A percentile compares a stretch with the other conserved stretches of the same genome.
Conservation (phyloP, 192 early-diverging fungal species). For the Umbelopsis sp. region DNA sequence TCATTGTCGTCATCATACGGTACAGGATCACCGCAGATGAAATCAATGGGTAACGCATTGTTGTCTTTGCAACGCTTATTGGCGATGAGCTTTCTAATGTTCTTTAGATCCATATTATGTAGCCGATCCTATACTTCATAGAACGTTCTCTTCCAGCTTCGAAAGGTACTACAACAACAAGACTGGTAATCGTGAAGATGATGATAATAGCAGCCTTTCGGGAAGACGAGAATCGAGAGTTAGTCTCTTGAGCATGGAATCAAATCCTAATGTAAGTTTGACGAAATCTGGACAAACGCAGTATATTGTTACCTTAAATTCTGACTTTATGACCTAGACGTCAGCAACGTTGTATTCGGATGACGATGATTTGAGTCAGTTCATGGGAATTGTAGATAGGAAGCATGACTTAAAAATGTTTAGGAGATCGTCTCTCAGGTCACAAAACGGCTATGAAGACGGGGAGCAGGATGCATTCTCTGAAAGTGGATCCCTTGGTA, state of each 20-base stretch:
- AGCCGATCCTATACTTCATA: neutral
- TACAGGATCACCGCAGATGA: slow-evolving; percentile 25
- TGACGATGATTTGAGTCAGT: slow-evolving; percentile 5
- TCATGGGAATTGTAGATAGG: slow-evolving; percentile 1
- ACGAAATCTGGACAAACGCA: neutral
- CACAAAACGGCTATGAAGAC: neutral
- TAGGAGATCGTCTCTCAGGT: neutral
- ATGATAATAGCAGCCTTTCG: neutral
- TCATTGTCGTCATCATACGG: slow-evolving; percentile 31
- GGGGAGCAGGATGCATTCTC: neutral
- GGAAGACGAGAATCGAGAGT: neutral
- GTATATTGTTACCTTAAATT: neutral
- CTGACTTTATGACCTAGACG: neutral
- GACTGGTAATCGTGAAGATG: neutral
- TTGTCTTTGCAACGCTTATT: neutral
- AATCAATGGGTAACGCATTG: slow-evolving; percentile 23
- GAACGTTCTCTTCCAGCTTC: slow-evolving; percentile 34
- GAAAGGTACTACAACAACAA: slow-evolving; percentile 21
- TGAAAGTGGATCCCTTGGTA: slow-evolving; percentile 5
- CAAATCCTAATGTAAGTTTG: slow-evolving; percentile 2
- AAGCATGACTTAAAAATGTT: slow-evolving; percentile 8
- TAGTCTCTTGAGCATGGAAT: slow-evolving; percentile 6
- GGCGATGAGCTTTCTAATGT: neutral
- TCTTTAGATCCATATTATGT: neutral
- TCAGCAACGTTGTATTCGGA: neutral